Percentiles rank a stretch among this genome's conserved stretches.
Conservation (phyloP, 495 filamentous ascomycete species). For the Aspergillus asperescens region DNA sequence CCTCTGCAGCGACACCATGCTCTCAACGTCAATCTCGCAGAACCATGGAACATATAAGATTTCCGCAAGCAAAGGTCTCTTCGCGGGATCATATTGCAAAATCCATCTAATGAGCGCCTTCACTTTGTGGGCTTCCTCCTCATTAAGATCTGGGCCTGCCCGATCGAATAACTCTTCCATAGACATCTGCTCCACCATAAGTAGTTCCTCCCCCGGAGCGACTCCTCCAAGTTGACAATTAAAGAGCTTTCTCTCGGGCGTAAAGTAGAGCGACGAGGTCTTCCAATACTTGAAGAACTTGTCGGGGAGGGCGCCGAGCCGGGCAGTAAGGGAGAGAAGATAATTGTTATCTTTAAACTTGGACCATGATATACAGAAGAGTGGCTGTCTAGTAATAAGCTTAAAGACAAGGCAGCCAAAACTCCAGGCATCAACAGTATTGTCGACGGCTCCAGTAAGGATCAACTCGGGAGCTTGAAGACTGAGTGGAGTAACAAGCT, state of each 20-base stretch:
- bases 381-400: constrained; percentile 29
- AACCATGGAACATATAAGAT: constrained; percentile 31
- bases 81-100: constrained; percentile 31
- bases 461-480: constrained; percentile 34
- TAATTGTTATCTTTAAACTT: constrained; percentile 21
- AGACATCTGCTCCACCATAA: too few species aligned
- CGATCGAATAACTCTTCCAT: constrained; percentile 29
- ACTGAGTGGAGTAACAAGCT: constrained; percentile 27
- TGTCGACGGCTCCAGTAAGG: constrained; percentile 23
- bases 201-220: neutral
- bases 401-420: constrained; percentile 38
- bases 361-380: constrained; percentile 25
- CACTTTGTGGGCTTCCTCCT: constrained; percentile 23
- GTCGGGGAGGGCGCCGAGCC: constrained; percentile 25
- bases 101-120: constrained; percentile 30
- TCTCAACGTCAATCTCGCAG: too few species aligned
- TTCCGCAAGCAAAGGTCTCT: constrained; percentile 25
- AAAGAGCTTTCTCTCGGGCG: constrained; percentile 25
- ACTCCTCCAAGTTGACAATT: too few species aligned
- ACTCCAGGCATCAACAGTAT: constrained; percentile 39
- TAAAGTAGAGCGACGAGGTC: constrained; percentile 28
- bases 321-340: constrained; percentile 19
- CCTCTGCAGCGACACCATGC: too few species aligned
- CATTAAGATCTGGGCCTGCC: constrained; percentile 21
- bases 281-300: constrained; percentile 25